Conservation (phyloP, 306 rosid species). For the Senna tora region DNA sequence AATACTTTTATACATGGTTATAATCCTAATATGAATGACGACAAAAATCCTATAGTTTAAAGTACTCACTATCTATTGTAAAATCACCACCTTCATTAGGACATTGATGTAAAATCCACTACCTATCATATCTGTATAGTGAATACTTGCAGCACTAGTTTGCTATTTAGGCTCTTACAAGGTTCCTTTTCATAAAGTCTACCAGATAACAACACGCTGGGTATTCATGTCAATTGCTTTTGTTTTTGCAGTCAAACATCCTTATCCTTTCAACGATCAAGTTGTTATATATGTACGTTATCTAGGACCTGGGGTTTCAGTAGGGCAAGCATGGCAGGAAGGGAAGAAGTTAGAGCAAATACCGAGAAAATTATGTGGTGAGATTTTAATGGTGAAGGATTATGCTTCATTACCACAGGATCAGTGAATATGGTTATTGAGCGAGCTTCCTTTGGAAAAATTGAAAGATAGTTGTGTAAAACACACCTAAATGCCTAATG, state of each 20-base stretch:
- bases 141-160: neutral
- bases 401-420: constrained; percentile 36
- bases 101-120: neutral
- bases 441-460: constrained; percentile 17
- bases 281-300: constrained; percentile 67
- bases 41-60: constrained; percentile 17
- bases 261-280: constrained; percentile 78
- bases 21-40: constrained; percentile 4
- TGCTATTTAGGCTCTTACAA: neutral
- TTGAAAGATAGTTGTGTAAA: constrained; percentile 8
- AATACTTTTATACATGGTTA: neutral
- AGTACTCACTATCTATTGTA: constrained; percentile 8
- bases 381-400: constrained; percentile 79
- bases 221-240: constrained; percentile 22
- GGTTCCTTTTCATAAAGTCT: neutral
- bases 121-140: no score
- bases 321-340: constrained; percentile 96
- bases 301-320: constrained; percentile 75
- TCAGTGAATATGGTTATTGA: constrained; percentile 25
- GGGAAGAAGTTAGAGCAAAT: constrained; percentile 75
- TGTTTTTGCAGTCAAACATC: constrained; percentile 67
- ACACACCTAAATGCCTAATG: neutral
- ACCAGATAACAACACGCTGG: constrained; percentile 14
- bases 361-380: constrained; percentile 73
- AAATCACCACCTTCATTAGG: constrained; percentile 6